Evolutionary conservation across 306 rosid species (phyloP).

Genomic region (Cajanus cajan): DNA sequence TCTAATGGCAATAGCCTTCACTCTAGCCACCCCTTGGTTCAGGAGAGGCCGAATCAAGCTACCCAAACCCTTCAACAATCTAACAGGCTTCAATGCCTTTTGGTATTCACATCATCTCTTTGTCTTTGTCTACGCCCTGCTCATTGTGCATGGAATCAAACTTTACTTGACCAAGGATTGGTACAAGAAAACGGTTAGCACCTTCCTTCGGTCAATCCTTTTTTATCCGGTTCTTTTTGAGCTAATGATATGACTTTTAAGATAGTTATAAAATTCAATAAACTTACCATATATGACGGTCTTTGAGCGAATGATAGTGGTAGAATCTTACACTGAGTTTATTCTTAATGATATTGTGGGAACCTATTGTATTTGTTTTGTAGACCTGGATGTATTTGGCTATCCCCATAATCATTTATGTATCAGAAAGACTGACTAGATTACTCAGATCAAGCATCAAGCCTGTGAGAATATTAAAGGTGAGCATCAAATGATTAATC

Average conservation of each 20-base stretch:
- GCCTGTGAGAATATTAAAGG: slow-evolving; percentile 50
- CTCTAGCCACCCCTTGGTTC: slow-evolving; percentile 52
- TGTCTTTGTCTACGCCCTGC: slow-evolving; percentile 52
- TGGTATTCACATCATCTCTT: slow-evolving; percentile 80
- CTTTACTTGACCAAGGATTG: slow-evolving; percentile 57
- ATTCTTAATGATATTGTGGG: not conserved
- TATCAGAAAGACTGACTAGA: slow-evolving; percentile 44
- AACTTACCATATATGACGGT: not conserved
- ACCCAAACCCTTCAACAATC: slow-evolving; percentile 48
- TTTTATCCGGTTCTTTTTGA: not conserved
- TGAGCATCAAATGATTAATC: slow-evolving; percentile 1
- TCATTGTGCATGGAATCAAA: slow-evolving; percentile 58
- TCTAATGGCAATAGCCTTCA: slow-evolving; percentile 57
- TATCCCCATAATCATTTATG: slow-evolving; percentile 45
- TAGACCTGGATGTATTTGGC: slow-evolving; percentile 62
- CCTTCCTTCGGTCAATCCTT: slow-evolving; percentile 14
- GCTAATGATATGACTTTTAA: not conserved
- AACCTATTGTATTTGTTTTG: slow-evolving; percentile 21
- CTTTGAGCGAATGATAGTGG: not conserved
- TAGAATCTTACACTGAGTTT: too few relatives aligned
- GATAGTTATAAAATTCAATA: not conserved
- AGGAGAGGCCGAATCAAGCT: slow-evolving; percentile 46
- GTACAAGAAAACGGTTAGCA: slow-evolving; percentile 67
- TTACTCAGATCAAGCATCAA: slow-evolving; percentile 52
- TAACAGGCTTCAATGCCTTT: slow-evolving; percentile 72